These are phyloP conservation scores for Alternaria brassicae DNA, from an alignment of 2,329 filamentous ascomycete genomes.

Conservation along the genomic window DNA sequence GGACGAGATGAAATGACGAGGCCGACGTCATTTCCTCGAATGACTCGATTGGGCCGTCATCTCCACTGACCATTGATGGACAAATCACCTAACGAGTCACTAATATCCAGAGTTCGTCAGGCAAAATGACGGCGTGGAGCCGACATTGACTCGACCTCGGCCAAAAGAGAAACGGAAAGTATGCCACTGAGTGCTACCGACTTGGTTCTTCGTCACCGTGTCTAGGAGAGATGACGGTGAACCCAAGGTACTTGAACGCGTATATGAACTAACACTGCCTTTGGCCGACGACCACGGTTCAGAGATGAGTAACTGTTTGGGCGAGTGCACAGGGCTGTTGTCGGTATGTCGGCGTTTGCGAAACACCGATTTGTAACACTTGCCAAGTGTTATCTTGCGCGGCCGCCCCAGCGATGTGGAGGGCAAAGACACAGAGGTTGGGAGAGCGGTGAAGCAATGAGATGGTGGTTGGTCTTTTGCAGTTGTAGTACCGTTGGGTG, in stretches of 20 bases:
- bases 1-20: neutral
- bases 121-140: neutral
- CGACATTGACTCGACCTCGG: neutral
- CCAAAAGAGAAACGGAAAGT: neutral
- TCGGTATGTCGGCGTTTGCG: constrained; percentile 20
- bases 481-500: neutral
- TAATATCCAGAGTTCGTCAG: neutral
- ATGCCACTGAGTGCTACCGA: neutral
- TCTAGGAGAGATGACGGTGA: neutral
- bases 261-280: neutral
- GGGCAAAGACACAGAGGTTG: neutral
- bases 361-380: constrained; percentile 11
- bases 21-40: neutral
- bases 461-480: neutral
- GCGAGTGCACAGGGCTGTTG: neutral
- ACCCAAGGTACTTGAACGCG: neutral
- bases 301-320: neutral
- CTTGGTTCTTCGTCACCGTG: neutral
- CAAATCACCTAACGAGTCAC: neutral
- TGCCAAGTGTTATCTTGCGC: constrained; percentile 3
- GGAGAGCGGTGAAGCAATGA: neutral
- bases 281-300: neutral
- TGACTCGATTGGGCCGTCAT: neutral
- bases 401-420: neutral
- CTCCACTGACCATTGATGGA: neutral